Evolutionary conservation across 2,329 filamentous ascomycete species (phyloP).

Genomic region (Colletotrichum nymphaeae): DNA sequence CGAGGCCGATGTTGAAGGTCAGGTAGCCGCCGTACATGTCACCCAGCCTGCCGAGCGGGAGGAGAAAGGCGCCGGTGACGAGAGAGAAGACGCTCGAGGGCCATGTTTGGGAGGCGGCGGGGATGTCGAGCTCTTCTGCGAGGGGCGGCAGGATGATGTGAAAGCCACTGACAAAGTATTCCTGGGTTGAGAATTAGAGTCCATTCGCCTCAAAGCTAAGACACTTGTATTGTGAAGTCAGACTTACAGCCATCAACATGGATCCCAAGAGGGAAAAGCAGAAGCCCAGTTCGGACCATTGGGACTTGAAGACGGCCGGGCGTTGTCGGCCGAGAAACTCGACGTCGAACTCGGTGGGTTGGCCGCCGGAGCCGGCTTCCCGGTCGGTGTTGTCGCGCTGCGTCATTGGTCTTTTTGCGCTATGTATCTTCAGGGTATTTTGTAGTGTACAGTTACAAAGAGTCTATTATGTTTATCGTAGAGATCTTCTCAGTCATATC

Average conservation of each 20-base stretch:
- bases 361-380: conserved; percentile 15
- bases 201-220: not conserved
- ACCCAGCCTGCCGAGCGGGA: conserved; percentile 70
- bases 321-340: conserved; percentile 72
- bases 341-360: conserved; percentile 49
- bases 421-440: not conserved
- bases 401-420: not conserved
- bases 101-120: conserved; percentile 71
- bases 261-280: conserved; percentile 71
- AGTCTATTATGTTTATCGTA: not conserved
- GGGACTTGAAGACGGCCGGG: conserved; percentile 64
- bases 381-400: conserved; percentile 29
- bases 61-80: conserved; percentile 66
- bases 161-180: conserved; percentile 84
- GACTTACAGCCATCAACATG: conserved; percentile 67
- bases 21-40: conserved; percentile 73
- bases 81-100: conserved; percentile 72
- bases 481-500: not conserved
- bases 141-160: conserved; percentile 78
- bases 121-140: conserved; percentile 70
- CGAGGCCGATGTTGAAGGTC: conserved; percentile 69
- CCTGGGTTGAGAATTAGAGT: conserved; percentile 49
- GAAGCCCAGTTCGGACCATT: conserved; percentile 70
- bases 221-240: too few species aligned
- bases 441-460: not conserved